These are phyloP conservation scores for Lasiosphaeria hispida DNA, from an alignment of 495 filamentous ascomycete genomes.

Conservation along the genomic window DNA sequence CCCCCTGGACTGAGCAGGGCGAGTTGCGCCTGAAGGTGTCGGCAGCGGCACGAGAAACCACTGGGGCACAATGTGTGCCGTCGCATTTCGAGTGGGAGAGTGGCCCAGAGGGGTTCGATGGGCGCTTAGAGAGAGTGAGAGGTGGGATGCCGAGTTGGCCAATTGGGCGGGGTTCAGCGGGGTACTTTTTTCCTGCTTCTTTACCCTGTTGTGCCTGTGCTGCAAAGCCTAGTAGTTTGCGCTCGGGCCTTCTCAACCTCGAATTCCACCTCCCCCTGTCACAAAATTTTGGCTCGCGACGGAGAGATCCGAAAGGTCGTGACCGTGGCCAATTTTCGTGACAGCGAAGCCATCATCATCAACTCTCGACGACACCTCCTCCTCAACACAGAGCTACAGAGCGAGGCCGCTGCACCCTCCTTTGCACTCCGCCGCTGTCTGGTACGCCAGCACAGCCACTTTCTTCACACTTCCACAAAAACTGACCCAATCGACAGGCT, in stretches of 20 bases:
- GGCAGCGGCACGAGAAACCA: neutral
- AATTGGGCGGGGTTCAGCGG: slow-evolving; percentile 11
- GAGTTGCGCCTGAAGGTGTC: too few relatives aligned
- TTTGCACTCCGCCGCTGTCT: neutral
- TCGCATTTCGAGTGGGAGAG: slow-evolving; percentile 8
- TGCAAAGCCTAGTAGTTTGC: neutral
- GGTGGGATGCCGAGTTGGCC: slow-evolving; percentile 20
- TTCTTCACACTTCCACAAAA: neutral
- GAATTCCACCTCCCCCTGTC: slow-evolving; percentile 1
- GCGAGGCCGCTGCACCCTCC: neutral
- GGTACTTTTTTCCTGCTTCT: neutral
- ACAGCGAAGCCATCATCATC: neutral
- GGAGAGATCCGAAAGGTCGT: slow-evolving; percentile 9
- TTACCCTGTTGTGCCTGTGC: too few relatives aligned
- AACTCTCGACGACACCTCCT: neutral
- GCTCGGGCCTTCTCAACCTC: slow-evolving; percentile 4
- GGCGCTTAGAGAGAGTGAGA: slow-evolving; percentile 23
- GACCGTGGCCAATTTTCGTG: neutral
- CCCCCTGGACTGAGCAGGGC: too few relatives aligned
- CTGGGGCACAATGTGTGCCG: neutral
- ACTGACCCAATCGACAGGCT: neutral
- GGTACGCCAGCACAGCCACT: neutral
- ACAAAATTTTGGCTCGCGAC: slow-evolving; percentile 11
- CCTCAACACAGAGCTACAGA: neutral
- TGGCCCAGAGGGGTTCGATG: neutral